These are phyloP conservation scores for Thermoascus crustaceus DNA, from an alignment of 2,329 filamentous ascomycete genomes.

Conservation along the genomic window DNA sequence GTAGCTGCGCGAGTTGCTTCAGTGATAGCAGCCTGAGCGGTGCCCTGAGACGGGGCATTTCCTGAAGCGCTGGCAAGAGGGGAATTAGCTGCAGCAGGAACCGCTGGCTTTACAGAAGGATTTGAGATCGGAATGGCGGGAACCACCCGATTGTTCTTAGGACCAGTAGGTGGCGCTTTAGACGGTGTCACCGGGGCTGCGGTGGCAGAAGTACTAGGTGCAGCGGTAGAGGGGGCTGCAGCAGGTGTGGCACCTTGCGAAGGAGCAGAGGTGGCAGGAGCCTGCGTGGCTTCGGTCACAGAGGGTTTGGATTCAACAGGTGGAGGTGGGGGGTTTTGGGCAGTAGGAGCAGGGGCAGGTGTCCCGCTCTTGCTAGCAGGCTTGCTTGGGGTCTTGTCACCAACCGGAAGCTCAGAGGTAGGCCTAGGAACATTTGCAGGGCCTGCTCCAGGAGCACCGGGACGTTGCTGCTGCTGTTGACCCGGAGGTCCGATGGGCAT, in stretches of 20 bases:
- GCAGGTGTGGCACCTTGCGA: constrained; percentile 8
- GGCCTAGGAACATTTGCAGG: constrained; percentile 24
- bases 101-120: constrained; percentile 24
- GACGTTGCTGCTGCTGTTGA: constrained; percentile 32
- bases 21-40: constrained; percentile 32
- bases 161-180: constrained; percentile 21
- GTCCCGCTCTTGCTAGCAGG: constrained; percentile 27
- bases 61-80: constrained; percentile 19
- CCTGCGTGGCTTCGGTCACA: constrained; percentile 29
- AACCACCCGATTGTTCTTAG: constrained; percentile 35
- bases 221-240: constrained; percentile 9
- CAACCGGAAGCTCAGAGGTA: constrained; percentile 37
- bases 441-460: constrained; percentile 17
- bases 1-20: constrained; percentile 43
- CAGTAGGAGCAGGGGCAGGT: constrained; percentile 20
- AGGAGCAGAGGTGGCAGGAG: constrained; percentile 11
- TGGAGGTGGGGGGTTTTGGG: constrained; percentile 27
- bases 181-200: constrained; percentile 13
- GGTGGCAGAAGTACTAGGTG: constrained; percentile 16
- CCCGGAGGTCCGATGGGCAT: constrained; percentile 52
- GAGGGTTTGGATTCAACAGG: constrained; percentile 32
- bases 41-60: constrained; percentile 20
- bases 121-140: constrained; percentile 40
- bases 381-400: constrained; percentile 29
- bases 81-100: constrained; percentile 20